phyloP scores from a whole-genome alignment of 1,139 yeast species.

The Magnusiomyces fungicola region DNA sequence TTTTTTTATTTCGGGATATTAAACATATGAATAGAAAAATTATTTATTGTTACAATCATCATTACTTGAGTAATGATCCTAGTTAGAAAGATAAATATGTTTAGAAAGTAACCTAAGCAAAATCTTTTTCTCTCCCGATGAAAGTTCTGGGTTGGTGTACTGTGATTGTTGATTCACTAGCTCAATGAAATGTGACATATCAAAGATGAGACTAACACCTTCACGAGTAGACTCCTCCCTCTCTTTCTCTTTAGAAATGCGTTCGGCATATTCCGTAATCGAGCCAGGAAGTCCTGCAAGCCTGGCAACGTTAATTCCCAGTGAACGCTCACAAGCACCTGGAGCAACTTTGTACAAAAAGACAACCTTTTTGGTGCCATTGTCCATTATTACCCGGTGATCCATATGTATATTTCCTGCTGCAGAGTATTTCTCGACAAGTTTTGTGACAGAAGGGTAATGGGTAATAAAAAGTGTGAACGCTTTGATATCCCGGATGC shows the following conservation, averaged over 20 bases:
- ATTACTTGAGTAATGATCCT: too few species aligned
- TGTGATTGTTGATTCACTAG: too few species aligned
- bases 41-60: too few species aligned
- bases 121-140: too few species aligned
- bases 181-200: too few species aligned
- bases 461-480: slow-evolving; percentile 79
- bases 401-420: slow-evolving; percentile 69
- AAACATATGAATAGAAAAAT: too few species aligned
- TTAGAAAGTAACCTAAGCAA: too few species aligned
- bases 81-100: too few species aligned
- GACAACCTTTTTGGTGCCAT: slow-evolving; percentile 20
- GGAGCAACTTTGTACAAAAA: slow-evolving; percentile 29
- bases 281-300: slow-evolving; percentile 31
- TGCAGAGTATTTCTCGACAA: slow-evolving; percentile 39
- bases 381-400: slow-evolving; percentile 7
- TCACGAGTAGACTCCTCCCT: too few species aligned
- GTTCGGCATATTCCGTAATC: slow-evolving; percentile 25
- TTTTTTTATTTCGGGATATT: too few species aligned
- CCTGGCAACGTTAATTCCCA: slow-evolving; percentile 35
- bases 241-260: slow-evolving; percentile 18
- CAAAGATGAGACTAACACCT: too few species aligned
- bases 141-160: too few species aligned
- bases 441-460: slow-evolving; percentile 61
- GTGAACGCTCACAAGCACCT: slow-evolving; percentile 32
- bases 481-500: slow-evolving; percentile 44